Conservation (phyloP, 2,329 filamentous ascomycete species). For the Magnaporthales sp. region DNA sequence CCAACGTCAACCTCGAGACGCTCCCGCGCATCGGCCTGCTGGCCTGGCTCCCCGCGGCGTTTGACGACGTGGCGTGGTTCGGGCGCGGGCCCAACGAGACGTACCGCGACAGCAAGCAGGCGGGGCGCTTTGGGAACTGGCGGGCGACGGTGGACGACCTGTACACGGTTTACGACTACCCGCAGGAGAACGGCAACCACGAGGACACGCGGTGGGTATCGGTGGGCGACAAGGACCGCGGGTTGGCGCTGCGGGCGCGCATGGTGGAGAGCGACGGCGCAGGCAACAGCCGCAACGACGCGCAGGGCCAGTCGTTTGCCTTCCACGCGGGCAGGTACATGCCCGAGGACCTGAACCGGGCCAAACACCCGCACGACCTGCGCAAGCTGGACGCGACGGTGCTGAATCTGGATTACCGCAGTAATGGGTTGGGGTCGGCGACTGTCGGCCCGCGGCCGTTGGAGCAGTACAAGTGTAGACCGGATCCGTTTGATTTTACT, state of each 20-base stretch:
- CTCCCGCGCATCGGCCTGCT: conserved; percentile 40
- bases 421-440: conserved; percentile 34
- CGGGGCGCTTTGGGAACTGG: conserved; percentile 31
- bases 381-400: conserved; percentile 28
- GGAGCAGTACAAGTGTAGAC: conserved; percentile 8
- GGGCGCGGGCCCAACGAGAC: conserved; percentile 42
- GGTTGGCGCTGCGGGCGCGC: conserved; percentile 15
- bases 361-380: conserved; percentile 39
- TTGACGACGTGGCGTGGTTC: conserved; percentile 32
- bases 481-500: conserved; percentile 17
- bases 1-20: conserved; percentile 28
- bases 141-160: conserved; percentile 27
- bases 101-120: conserved; percentile 41
- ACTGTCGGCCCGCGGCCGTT: conserved; percentile 29
- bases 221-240: neutral
- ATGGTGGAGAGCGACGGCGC: conserved; percentile 11
- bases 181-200: conserved; percentile 44
- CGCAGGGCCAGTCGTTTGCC: conserved; percentile 27
- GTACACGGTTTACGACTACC: conserved; percentile 39
- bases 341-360: conserved; percentile 24
- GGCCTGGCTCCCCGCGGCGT: conserved; percentile 23
- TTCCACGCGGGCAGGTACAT: conserved; percentile 26
- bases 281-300: conserved; percentile 8
- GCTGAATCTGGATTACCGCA: conserved; percentile 30
- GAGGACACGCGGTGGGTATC: conserved; percentile 34